Evolutionary conservation across 352 stramenopile genomes (phyloP).

Genomic region (Sclerospora graminicola): DNA sequence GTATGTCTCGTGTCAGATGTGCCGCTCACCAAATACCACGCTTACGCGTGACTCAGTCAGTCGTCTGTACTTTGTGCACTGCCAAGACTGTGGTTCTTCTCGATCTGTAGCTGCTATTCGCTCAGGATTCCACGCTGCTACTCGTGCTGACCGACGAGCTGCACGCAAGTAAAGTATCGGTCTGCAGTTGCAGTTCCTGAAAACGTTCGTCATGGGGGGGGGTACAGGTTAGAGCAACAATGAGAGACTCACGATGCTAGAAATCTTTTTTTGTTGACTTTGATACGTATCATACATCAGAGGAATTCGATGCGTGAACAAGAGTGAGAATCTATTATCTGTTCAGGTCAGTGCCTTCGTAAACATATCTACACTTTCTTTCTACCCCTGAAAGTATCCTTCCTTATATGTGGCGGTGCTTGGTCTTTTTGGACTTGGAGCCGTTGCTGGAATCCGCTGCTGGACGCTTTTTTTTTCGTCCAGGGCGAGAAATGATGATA

Average conservation of each 20-base stretch:
- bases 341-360: too few relatives aligned
- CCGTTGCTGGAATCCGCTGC: conserved; percentile 1
- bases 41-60: conserved; percentile 94
- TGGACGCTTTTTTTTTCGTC: conserved; percentile 14
- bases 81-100: conserved; percentile 94
- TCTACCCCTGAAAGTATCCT: too few relatives aligned
- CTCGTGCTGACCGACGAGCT: conserved; percentile 74
- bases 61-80: conserved; percentile 97
- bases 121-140: conserved; percentile 96
- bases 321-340: conserved; percentile 21
- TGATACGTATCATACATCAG: too few relatives aligned
- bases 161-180: conserved; percentile 85
- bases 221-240: too few relatives aligned
- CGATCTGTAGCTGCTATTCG: conserved; percentile 95
- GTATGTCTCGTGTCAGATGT: conserved; percentile 99
- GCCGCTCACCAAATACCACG: conserved; percentile 95
- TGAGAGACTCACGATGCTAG: too few relatives aligned
- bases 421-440: conserved; percentile 26
- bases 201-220: too few relatives aligned
- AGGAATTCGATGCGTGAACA: conserved; percentile 10
- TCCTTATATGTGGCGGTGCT: conserved; percentile 9
- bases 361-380: background rate
- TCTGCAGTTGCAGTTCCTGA: too few relatives aligned
- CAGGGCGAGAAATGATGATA: conserved; percentile 48
- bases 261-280: too few relatives aligned